phyloP scores from a whole-genome alignment of 2,329 filamentous ascomycete genomes.

The Aureobasidium subglaciale region DNA sequence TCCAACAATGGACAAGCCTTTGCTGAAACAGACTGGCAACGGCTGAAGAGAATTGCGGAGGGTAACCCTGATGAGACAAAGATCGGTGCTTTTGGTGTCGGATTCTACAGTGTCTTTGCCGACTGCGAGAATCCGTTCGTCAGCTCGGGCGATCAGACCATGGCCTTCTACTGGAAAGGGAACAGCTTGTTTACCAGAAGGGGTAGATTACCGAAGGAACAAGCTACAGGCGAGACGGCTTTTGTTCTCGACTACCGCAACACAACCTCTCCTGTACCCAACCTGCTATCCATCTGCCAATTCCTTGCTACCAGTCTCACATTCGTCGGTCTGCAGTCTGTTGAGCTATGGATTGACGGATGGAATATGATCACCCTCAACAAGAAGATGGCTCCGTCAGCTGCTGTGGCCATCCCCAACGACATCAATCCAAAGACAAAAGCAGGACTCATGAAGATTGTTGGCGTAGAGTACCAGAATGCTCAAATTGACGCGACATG shows the following conservation, averaged over 20 bases:
- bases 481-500: conserved; percentile 87
- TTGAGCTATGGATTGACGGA: conserved; percentile 88
- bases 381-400: conserved; percentile 79
- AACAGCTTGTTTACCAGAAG: conserved; percentile 92
- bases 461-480: conserved; percentile 72
- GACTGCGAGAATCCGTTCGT: conserved; percentile 98
- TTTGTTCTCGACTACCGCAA: conserved; percentile 95
- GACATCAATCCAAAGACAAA: conserved; percentile 77
- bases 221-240: conserved; percentile 61
- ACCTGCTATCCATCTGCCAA: conserved; percentile 77
- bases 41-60: conserved; percentile 94
- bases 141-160: conserved; percentile 82
- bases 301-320: conserved; percentile 93
- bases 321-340: conserved; percentile 79
- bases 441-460: conserved; percentile 82
- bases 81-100: conserved; percentile 96
- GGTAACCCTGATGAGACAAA: conserved; percentile 98
- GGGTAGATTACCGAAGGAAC: conserved; percentile 61
- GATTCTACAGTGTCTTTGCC: conserved; percentile 97
- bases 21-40: conserved; percentile 81
- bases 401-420: conserved; percentile 63
- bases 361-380: conserved; percentile 69
- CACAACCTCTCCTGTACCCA: conserved; percentile 75
- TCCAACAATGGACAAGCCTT: conserved; percentile 90
- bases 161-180: conserved; percentile 99